phyloP scores from a whole-genome alignment of 2,329 filamentous ascomycete species.

The Scorias spongiosa region DNA sequence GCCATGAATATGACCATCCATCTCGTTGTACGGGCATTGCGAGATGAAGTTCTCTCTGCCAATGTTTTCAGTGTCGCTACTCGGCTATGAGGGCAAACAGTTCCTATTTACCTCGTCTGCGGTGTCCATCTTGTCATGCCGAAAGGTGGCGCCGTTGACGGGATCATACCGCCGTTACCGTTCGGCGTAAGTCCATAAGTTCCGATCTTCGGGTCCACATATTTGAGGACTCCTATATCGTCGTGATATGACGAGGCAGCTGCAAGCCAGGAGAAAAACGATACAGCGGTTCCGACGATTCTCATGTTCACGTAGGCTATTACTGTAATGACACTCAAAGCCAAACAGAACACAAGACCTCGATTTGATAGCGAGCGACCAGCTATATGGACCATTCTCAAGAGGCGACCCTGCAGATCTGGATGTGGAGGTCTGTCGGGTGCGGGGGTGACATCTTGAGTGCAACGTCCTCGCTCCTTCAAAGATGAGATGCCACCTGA shows the following conservation, averaged over 20 bases:
- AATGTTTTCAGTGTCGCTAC: not conserved
- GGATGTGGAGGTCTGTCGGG: not conserved
- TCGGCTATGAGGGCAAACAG: not conserved
- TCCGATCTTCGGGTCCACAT: slow-evolving; percentile 19
- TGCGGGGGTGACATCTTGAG: not conserved
- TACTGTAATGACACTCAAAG: no score
- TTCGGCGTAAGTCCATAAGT: slow-evolving; percentile 19
- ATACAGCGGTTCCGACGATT: no score
- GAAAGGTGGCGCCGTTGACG: slow-evolving; percentile 25
- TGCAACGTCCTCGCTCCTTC: not conserved
- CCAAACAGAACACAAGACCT: no score
- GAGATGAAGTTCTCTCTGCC: slow-evolving; percentile 32
- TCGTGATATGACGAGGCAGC: slow-evolving; percentile 7
- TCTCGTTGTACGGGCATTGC: slow-evolving; percentile 32
- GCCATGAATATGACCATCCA: slow-evolving; percentile 30
- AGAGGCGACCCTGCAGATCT: not conserved
- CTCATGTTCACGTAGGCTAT: no score
- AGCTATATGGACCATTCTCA: not conserved
- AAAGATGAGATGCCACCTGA: not conserved
- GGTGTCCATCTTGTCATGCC: slow-evolving; percentile 39
- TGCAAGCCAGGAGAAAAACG: no score
- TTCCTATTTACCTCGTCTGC: slow-evolving; percentile 22
- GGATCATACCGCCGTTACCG: slow-evolving; percentile 21
- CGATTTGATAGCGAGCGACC: no score
- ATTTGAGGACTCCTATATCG: slow-evolving; percentile 14